Evolutionary conservation across 2,329 filamentous ascomycete genomes (phyloP), one percentile per base, ranked within the genome.

Genomic region (Ceratocystis cubensis): DNA sequence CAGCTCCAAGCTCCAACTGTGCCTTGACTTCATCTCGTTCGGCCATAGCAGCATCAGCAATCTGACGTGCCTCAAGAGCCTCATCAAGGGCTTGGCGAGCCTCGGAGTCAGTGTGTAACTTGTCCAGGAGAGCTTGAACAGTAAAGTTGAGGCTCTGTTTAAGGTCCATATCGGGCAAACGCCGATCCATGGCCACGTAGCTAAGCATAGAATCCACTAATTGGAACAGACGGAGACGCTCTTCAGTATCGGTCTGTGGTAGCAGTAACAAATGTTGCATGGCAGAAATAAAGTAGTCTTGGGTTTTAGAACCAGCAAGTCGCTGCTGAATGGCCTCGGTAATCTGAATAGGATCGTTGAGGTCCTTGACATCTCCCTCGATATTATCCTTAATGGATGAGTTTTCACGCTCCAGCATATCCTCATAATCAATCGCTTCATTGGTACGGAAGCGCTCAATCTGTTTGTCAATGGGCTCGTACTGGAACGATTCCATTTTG

Each of bases 401-500:
- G 72, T 88, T 89, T 76, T 97, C 94, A 69, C 87, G 84, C 76
- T 97, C 93, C 61, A 97, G 84, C 76, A 96, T 88, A 75, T 97
- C 94, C 78, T 99, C 94, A 74, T 97, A 97, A 78, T 99, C 94
- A 75, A 97, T 96, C 65, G 91, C 91, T 76, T 97, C 93, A 74
- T 97, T 96, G 69, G 88, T 87, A 67, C 90, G 86, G 79, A 94
- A 99, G 65, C 87, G 86, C 75, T 96, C 93, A 72, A 97, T 88
- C 78, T 99, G 94, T 81, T 96, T 97, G 81, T 97, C 93, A 71
- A 99, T 94, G 72, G 95, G 84, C 72, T 99, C 94, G 78, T 97
- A 99, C 76, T 97, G 92, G 79, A 99, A 97, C 56, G 85, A 89
- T 76, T 96, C 92, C 94, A 97, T 97, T 82, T 97, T 99, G 71